Evolutionary conservation across 495 filamentous ascomycete genomes (phyloP).

Genomic region (Mytilinidion resinicola): DNA sequence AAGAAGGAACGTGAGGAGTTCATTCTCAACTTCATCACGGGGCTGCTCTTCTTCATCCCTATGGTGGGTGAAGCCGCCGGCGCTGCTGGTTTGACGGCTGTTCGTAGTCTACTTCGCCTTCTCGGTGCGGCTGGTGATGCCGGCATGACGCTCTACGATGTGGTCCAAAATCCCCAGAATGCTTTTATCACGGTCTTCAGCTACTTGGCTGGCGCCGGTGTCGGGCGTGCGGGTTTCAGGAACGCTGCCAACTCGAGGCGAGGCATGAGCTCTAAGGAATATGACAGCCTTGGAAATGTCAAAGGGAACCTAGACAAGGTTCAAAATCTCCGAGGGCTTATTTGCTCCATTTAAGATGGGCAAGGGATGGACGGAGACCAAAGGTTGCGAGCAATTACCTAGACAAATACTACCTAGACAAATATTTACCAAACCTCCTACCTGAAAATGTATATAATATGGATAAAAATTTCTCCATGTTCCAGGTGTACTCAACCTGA

Average conservation of each 20-base stretch:
- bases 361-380: no score
- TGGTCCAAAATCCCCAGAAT: constrained; percentile 11
- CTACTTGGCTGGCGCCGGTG: constrained; percentile 1
- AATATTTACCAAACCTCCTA: no score
- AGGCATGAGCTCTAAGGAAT: constrained; percentile 1
- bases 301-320: no score
- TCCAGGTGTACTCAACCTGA: no score
- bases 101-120: background rate
- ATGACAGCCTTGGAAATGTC: no score
- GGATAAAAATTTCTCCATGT: no score
- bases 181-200: constrained; percentile 9
- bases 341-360: no score
- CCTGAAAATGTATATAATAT: no score
- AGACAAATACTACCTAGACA: no score
- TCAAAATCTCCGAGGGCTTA: no score
- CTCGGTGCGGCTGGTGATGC: constrained; percentile 6
- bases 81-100: background rate
- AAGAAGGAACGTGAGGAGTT: constrained; percentile 7
- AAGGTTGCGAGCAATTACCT: no score
- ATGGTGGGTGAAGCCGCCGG: constrained; percentile 6
- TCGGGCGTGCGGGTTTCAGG: constrained; percentile 4
- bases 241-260: constrained; percentile 3
- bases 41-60: constrained; percentile 12
- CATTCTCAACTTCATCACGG: constrained; percentile 4
- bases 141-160: constrained; percentile 9